Evolutionary conservation across 371 early-diverging fungal genomes (phyloP).

Genomic region (Aphelidium insulamus): DNA sequence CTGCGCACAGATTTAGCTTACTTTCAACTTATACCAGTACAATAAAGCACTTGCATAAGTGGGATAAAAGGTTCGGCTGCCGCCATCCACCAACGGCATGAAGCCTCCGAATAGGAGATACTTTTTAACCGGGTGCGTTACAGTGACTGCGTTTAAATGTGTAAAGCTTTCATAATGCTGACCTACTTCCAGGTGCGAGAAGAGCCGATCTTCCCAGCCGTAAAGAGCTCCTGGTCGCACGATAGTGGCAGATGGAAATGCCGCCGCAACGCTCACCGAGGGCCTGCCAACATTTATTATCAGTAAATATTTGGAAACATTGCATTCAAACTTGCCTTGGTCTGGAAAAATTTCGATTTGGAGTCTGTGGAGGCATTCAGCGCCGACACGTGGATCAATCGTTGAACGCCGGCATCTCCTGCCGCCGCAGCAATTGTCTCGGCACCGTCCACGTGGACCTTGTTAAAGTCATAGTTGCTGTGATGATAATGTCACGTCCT

Average conservation of each 20-base stretch:
- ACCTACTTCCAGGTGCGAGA: constrained; percentile 62
- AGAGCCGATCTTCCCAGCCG: constrained; percentile 81
- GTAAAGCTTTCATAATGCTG: background rate
- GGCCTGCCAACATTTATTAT: constrained; percentile 19
- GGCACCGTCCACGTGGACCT: constrained; percentile 68
- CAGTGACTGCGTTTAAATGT: background rate
- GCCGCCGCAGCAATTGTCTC: constrained; percentile 53
- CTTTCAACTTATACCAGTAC: background rate
- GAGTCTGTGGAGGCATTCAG: constrained; percentile 60
- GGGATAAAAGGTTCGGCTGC: constrained; percentile 2
- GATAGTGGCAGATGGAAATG: constrained; percentile 77
- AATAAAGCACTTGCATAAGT: constrained; percentile 1
- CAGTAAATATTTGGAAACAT: background rate
- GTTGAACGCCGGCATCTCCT: constrained; percentile 58
- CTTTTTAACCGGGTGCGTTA: constrained; percentile 1
- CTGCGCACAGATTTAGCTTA: background rate
- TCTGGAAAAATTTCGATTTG: constrained; percentile 44
- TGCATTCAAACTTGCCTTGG: constrained; percentile 34
- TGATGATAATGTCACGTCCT: too few relatives aligned
- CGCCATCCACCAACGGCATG: constrained; percentile 1
- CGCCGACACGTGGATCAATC: constrained; percentile 74
- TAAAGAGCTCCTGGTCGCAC: constrained; percentile 74
- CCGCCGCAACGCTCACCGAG: constrained; percentile 70
- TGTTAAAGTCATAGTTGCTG: constrained; percentile 69
- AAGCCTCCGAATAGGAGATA: background rate